Conservation (phyloP, 176 grass and related monocot genomes). For the Elaeis guineensis region DNA sequence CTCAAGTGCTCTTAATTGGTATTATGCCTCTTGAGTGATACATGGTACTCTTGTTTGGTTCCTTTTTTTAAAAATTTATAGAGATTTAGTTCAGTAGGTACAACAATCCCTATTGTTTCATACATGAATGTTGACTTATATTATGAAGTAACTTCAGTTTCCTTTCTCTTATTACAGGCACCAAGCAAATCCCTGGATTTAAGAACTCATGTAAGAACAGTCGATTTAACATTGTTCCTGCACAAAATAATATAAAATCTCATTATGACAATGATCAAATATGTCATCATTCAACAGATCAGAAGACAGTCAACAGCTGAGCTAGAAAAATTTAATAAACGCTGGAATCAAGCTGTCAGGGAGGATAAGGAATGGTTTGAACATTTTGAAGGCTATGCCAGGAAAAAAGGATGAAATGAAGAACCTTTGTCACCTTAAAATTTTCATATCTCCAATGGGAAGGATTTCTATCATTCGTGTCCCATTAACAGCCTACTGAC, state of each 20-base stretch:
- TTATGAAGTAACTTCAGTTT: background rate
- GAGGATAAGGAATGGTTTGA: constrained; percentile 77
- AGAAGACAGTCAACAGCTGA: constrained; percentile 91
- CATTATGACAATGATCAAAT: background rate
- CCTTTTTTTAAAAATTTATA: background rate
- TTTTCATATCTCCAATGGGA: too few species aligned
- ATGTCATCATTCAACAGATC: constrained; percentile 34
- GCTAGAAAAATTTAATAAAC: constrained; percentile 68
- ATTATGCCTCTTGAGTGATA: too few species aligned
- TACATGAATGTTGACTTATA: background rate
- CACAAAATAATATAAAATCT: background rate
- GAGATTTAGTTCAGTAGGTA: background rate
- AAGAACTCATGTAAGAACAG: constrained; percentile 56
- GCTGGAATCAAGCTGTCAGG: constrained; percentile 72
- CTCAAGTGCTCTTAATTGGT: too few species aligned
- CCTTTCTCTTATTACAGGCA: constrained; percentile 28
- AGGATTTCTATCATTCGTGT: too few species aligned
- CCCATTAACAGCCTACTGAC: too few species aligned
- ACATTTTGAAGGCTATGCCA: constrained; percentile 36
- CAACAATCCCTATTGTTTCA: background rate
- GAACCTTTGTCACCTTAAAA: too few species aligned
- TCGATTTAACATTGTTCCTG: background rate
- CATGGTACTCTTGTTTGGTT: too few species aligned
- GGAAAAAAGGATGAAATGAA: constrained; percentile 1
- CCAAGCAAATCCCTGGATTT: constrained; percentile 71